Percentiles rank a stretch among this genome's conserved stretches.
Conservation (phyloP, 2,329 filamentous ascomycete genomes). For the Colletotrichum nymphaeae region DNA sequence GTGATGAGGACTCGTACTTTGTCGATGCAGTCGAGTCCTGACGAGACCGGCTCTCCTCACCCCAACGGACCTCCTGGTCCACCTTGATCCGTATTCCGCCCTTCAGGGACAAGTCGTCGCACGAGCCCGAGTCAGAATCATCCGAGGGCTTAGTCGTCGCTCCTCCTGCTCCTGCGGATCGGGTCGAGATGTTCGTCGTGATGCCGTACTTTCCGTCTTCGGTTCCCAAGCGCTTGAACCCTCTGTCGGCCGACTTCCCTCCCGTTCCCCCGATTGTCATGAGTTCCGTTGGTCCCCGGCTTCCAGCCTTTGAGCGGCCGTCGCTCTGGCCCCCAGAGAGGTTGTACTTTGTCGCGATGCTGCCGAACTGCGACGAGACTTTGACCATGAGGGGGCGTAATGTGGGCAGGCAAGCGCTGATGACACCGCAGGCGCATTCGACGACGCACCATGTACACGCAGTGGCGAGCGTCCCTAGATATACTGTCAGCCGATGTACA, state of each 20-base stretch:
- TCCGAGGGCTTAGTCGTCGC: background rate
- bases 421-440: conserved; percentile 48
- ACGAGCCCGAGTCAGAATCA: conserved; percentile 15
- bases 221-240: conserved; percentile 20
- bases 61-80: conserved; percentile 27
- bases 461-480: conserved; percentile 42
- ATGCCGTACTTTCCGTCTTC: conserved; percentile 22
- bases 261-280: conserved; percentile 25
- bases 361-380: conserved; percentile 25
- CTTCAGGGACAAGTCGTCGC: conserved; percentile 17
- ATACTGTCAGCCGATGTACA: background rate
- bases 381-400: conserved; percentile 46
- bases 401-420: conserved; percentile 55
- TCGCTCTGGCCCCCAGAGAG: conserved; percentile 24
- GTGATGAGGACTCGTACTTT: conserved; percentile 17
- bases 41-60: background rate
- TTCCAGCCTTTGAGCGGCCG: background rate
- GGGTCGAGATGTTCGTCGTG: background rate
- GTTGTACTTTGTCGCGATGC: conserved; percentile 29
- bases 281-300: conserved; percentile 27
- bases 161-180: background rate
- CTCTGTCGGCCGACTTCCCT: conserved; percentile 25
- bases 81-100: conserved; percentile 22
- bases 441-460: conserved; percentile 47
- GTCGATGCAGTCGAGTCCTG: background rate